Base-by-base conservation (phyloP, 2,329 filamentous ascomycete species). In the Neopestalotiopsis sp. region DNA sequence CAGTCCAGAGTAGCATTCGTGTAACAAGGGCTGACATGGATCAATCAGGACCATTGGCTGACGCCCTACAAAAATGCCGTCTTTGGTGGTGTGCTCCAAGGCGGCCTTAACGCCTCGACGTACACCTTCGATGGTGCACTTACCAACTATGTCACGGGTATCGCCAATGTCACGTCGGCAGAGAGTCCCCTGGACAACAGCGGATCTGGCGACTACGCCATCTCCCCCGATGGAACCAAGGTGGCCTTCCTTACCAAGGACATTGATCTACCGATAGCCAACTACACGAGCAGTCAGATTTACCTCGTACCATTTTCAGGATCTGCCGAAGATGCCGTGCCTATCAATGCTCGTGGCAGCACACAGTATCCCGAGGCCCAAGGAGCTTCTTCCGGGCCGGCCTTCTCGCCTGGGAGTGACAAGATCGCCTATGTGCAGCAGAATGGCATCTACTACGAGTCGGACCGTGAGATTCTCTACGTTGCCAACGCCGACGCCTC, bases 341-440 rank as follows among this genome's bases (percentile, higher is more conserved):
- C 77, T 1, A 76, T 81, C 67, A 81, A 81, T 65, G 73, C 76
- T n/a, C 74, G 77, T 17, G 75, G 74, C 5, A 75, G 65, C 61
- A 77, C 75, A 17, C 72, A 73, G 70, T 76, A 80, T 66, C 70
- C 74, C 3, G 75, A 78, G 10, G 72, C 78, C 0, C 71, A 80
- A 67, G 81, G 81, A 2, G 80, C 80, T 10, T 75, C 77, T 4
- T 77, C 77, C 1, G 74, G 72, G 9, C 81, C 81, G 5, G 73
- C 75, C 14, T 91, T 91, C 79, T 90, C 88, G 17, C 86, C 87
- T 0, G 83, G 87, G 71, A 88, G 89, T 61, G 84, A 82, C 61
- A 82, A 84, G 65, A 79, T 89, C 57, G 89, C 88, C 4, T 92
- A 91, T 73, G 76, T 91, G 65, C 87, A 88, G 72, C 90, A 90